phyloP scores from a whole-genome alignment of 495 filamentous ascomycete species.

The Penicillium dipodomyicola region DNA sequence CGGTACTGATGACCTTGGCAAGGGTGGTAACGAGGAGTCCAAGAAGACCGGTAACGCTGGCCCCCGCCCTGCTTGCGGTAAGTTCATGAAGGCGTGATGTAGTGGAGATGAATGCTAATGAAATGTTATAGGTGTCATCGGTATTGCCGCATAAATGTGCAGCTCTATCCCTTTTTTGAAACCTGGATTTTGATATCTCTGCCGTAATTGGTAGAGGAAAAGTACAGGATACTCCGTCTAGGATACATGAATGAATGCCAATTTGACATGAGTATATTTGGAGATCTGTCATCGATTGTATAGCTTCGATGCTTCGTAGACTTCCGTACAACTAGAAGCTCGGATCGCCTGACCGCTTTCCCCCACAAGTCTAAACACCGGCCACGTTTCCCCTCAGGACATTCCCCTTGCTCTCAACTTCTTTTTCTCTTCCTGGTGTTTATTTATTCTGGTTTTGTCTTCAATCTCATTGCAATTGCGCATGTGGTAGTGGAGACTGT shows the following conservation, averaged over 20 bases:
- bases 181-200: slow-evolving; percentile 18
- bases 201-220: slow-evolving; percentile 19
- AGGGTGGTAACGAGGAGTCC: slow-evolving; percentile 84
- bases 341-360: slow-evolving; percentile 29
- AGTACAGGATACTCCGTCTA: slow-evolving; percentile 27
- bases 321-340: slow-evolving; percentile 1
- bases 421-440: slow-evolving; percentile 19
- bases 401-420: slow-evolving; percentile 17
- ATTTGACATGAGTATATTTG: slow-evolving; percentile 8
- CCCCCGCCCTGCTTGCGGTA: slow-evolving; percentile 86
- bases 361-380: slow-evolving; percentile 30
- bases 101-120: slow-evolving; percentile 6
- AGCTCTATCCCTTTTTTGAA: slow-evolving; percentile 11
- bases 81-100: slow-evolving; percentile 24
- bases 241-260: slow-evolving; percentile 28
- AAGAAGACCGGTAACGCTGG: slow-evolving; percentile 98
- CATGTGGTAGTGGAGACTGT: slow-evolving; percentile 20
- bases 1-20: slow-evolving; percentile 93
- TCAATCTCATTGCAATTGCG: slow-evolving; percentile 16
- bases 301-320: neutral
- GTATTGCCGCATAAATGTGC: slow-evolving; percentile 62
- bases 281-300: slow-evolving; percentile 2
- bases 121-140: slow-evolving; percentile 68
- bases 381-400: slow-evolving; percentile 31
- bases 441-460: slow-evolving; percentile 15